Conservation (phyloP, 768 basidiomycete species). For the Coprinopsis cinerea region DNA sequence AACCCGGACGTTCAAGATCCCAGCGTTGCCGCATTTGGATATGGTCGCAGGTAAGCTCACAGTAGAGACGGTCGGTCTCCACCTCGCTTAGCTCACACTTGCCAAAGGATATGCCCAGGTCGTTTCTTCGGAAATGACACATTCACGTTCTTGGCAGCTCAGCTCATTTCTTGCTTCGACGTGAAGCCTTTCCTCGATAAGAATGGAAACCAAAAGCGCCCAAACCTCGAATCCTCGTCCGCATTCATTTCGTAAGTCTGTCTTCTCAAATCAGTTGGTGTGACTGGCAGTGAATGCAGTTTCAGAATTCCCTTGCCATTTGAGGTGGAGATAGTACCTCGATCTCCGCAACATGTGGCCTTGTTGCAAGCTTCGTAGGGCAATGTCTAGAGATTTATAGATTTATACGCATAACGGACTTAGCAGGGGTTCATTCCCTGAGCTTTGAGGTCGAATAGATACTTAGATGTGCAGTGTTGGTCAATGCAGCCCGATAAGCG, state of each 20-base stretch:
- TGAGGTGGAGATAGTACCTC: too few species aligned
- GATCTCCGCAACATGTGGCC: too few species aligned
- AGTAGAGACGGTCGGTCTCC: not conserved
- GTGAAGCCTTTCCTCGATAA: not conserved
- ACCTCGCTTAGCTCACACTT: not conserved
- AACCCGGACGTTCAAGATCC: slow-evolving; percentile 2
- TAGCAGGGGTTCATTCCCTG: too few species aligned
- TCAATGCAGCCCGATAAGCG: too few species aligned
- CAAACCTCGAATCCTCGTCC: not conserved
- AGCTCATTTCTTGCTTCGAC: not conserved
- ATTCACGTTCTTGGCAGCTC: not conserved
- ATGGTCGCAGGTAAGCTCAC: slow-evolving; percentile 9
- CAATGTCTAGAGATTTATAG: too few species aligned
- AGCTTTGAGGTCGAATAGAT: too few species aligned
- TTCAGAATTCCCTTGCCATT: not conserved
- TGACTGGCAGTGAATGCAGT: not conserved
- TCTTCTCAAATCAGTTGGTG: not conserved
- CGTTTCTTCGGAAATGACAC: not conserved
- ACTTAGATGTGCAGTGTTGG: too few species aligned
- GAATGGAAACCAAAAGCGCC: not conserved
- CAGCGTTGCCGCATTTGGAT: slow-evolving; percentile 5
- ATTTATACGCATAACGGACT: too few species aligned
- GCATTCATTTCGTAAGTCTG: not conserved
- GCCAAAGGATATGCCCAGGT: not conserved
- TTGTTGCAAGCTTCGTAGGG: too few species aligned